Evolutionary conservation across 805 yeast species (phyloP), one percentile per base, ranked within the genome.

Genomic region (Candida coleopterorum): DNA sequence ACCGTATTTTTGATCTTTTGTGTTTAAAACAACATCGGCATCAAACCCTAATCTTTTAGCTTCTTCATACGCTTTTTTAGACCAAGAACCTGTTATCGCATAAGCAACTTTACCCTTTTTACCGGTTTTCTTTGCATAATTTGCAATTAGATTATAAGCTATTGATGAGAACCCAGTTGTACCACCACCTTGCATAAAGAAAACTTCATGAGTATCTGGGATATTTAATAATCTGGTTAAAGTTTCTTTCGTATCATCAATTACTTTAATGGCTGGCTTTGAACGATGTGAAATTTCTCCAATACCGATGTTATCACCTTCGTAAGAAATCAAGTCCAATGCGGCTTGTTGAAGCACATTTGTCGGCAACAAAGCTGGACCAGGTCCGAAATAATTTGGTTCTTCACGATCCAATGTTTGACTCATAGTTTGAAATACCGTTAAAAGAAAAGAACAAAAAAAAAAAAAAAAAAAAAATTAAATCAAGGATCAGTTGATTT

Each of bases 281-380:
- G 96, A 86, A 50, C 99, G 85, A 60, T 93, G 99, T 17, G 97
- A 88, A 49, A 93, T 85, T 62, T 93, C 99, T 47, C 97, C 97
- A 32, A 87, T 73, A 29, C 98, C 98, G 39, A 93, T 70, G 18
- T 89, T 94, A 23, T 70, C 64, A 28, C 67, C 70, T 37, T 83
- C 67, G 61, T 76, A 93, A 52, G 79, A 76, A 43, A 93, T 56
- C 45, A 93, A 68, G 56, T 93, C 97, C 22, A 59, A 56, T 2
- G 97, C 95, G 4, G 97, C 96, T 63, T 85, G 81, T 62, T 86
- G 81, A 37, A 93, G 72, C 2, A 90, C 97, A 4, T 62, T 53
- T 3, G 90, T 79, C 23, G 97, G 97, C 29, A 93, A 70, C 35
- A 81, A 73, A 1, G 98, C 98, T 33, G 99, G 99, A 10, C 99